A percentile compares a stretch with the other conserved stretches of the same genome.
phyloP scores from a whole-genome alignment of 2,329 filamentous ascomycete species.

The Ascochyta lentis region DNA sequence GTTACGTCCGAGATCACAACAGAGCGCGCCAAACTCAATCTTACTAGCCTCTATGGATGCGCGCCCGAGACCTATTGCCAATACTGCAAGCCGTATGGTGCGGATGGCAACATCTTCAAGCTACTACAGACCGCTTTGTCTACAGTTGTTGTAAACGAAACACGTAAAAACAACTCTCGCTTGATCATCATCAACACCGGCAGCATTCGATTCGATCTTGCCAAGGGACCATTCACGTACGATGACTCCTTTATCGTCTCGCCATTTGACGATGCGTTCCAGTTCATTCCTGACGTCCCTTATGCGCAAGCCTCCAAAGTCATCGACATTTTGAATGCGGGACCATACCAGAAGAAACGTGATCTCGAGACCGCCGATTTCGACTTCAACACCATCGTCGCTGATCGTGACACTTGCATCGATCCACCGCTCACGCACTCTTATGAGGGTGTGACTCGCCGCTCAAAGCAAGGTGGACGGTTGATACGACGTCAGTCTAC shows the following conservation, averaged over 20 bases:
- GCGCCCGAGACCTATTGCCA: constrained; percentile 67
- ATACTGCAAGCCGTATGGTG: constrained; percentile 61
- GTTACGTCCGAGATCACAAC: constrained; percentile 60
- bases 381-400: constrained; percentile 46
- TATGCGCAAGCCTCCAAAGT: constrained; percentile 55
- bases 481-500: constrained; percentile 59
- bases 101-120: constrained; percentile 62
- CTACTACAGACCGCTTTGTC: constrained; percentile 60
- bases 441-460: constrained; percentile 30
- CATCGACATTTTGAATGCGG: constrained; percentile 54
- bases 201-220: constrained; percentile 66
- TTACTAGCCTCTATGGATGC: constrained; percentile 66
- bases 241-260: constrained; percentile 62
- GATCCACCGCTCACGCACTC: constrained; percentile 53
- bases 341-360: constrained; percentile 46
- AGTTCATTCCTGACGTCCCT: constrained; percentile 61
- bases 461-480: constrained; percentile 46
- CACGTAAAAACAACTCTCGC: constrained; percentile 58
- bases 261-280: constrained; percentile 61
- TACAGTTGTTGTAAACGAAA: constrained; percentile 60
- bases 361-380: constrained; percentile 43
- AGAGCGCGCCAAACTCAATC: constrained; percentile 60
- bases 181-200: constrained; percentile 68
- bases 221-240: constrained; percentile 67
- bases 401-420: constrained; percentile 55